A percentile compares a stretch with the other conserved stretches of the same genome.
Evolutionary conservation across 2,329 filamentous ascomycete species (phyloP).

Genomic region (Phaeomoniella chlamydospora): DNA sequence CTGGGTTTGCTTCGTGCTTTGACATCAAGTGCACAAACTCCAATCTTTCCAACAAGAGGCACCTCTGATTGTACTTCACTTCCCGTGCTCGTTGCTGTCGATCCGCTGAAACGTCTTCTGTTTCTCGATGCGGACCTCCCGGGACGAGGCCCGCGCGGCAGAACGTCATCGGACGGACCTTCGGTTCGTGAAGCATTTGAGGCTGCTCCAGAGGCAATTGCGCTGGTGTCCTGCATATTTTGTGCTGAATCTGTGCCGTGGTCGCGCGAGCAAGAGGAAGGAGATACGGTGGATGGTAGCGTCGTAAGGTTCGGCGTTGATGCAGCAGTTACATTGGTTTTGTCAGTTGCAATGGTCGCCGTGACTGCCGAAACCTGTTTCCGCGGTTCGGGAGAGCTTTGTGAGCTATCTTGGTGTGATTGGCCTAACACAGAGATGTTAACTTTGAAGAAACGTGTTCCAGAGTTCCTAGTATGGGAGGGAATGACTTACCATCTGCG

Average conservation of each 20-base stretch:
- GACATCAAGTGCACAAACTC: constrained; percentile 86
- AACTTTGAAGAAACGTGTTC: too few relatives aligned
- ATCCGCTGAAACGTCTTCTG: constrained; percentile 10
- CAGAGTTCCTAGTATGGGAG: too few relatives aligned
- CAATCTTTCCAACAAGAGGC: constrained; percentile 51
- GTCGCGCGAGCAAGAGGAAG: neutral
- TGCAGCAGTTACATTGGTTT: constrained; percentile 10
- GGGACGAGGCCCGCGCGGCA: constrained; percentile 7
- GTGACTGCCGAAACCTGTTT: too few relatives aligned
- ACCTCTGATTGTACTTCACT: constrained; percentile 9
- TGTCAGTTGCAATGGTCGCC: constrained; percentile 11
- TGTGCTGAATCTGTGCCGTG: neutral
- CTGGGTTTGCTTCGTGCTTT: constrained; percentile 96
- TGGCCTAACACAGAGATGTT: too few relatives aligned
- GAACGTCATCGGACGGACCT: constrained; percentile 1
- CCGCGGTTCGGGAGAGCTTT: too few relatives aligned
- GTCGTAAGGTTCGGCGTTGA: constrained; percentile 7
- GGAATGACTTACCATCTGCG: neutral
- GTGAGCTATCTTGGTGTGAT: too few relatives aligned
- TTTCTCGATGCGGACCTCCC: constrained; percentile 10
- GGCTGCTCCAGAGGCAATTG: neutral
- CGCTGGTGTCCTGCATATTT: neutral
- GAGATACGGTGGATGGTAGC: constrained; percentile 11
- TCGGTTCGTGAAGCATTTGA: neutral
- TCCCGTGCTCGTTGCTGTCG: constrained; percentile 9